Base-by-base conservation (phyloP, 176 grass and related monocot genomes). In the Oryza australiensis region DNA sequence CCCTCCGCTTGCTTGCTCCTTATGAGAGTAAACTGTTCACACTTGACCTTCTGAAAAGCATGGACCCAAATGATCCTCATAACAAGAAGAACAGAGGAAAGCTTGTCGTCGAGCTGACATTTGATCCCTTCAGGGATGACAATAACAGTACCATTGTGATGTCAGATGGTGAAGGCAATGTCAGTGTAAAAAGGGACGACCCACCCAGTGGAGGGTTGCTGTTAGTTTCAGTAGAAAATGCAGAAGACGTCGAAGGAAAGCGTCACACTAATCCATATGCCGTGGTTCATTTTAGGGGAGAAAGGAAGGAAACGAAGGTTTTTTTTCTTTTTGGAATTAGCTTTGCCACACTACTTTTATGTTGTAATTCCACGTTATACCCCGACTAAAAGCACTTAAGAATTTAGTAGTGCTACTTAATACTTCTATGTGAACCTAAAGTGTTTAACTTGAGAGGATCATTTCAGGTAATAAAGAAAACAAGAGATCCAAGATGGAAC, bases 231-330 rank as follows among this genome's bases (percentile, higher is more conserved):
- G 45, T 98, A 37, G 95, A 98, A 69, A 81, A 86, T 40, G 95
- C 92, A 80, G 85, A 95, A 71, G 88, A 93, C 63, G 88, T 98
- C 0, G 95, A 98, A 91, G 95, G 95, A 77, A 98, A 93, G 82
- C 83, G 70, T 26, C 90, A 98, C 41, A 98, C 81, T 24, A 94
- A 98, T 80, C 92, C 95, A 3, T 98, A 93, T 78, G 95, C 81
- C 2, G 68, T 86, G 41, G 76, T 98, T 59, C 23, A 90, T 81
- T 93, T 95, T 32, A 95, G 88, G 78, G 95, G 90, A 53, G 92
- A 98, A 60, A 89, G 73, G 55, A 95, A 83, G 92, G 87, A 88
- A 76, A 98, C 95, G 2, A 95, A 98, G 93, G 95, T 95, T 11
- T 73, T 37, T 73, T 37, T 68, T 75, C 2, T 14, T n/a, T 49